A percentile compares a stretch with the other conserved stretches of the same genome.
Evolutionary conservation across 805 yeast species (phyloP).

Genomic region (Kuraishia hungarica): DNA sequence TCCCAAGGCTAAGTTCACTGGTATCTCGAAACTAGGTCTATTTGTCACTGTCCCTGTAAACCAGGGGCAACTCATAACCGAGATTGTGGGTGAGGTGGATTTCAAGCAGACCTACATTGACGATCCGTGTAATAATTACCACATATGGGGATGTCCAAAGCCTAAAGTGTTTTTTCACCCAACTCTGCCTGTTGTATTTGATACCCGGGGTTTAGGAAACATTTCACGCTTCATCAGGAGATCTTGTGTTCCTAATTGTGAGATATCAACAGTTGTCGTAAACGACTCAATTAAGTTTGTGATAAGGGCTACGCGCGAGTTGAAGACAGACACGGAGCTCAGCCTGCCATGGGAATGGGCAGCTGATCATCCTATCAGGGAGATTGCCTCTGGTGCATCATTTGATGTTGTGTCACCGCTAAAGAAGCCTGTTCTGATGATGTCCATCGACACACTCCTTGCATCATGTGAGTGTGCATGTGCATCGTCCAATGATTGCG

Average conservation of each 20-base stretch:
- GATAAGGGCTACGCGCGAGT: conserved; percentile 45
- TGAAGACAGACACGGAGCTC: conserved; percentile 62
- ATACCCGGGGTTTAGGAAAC: conserved; percentile 76
- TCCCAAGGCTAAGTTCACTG: conserved; percentile 51
- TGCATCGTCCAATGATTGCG: conserved; percentile 40
- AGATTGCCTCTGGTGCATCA: conserved; percentile 32
- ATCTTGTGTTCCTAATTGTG: conserved; percentile 72
- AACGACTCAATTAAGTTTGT: conserved; percentile 36
- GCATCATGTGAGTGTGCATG: conserved; percentile 62
- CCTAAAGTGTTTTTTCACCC: conserved; percentile 52
- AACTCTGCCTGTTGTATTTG: conserved; percentile 58
- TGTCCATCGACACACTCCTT: conserved; percentile 54
- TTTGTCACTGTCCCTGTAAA: conserved; percentile 33
- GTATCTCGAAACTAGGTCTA: conserved; percentile 63
- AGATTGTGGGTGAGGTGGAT: conserved; percentile 68
- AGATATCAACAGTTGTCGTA: conserved; percentile 42
- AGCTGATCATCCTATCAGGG: conserved; percentile 59
- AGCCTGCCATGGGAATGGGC: conserved; percentile 91
- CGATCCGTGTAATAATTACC: conserved; percentile 70
- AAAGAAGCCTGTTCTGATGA: conserved; percentile 46
- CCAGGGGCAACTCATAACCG: conserved; percentile 43
- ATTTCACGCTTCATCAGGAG: conserved; percentile 66
- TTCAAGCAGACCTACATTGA: conserved; percentile 52
- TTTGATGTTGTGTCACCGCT: conserved; percentile 48
- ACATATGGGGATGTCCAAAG: conserved; percentile 60